Base-by-base conservation (phyloP, 2,329 filamentous ascomycete genomes). In the Colletotrichum simmondsii region DNA sequence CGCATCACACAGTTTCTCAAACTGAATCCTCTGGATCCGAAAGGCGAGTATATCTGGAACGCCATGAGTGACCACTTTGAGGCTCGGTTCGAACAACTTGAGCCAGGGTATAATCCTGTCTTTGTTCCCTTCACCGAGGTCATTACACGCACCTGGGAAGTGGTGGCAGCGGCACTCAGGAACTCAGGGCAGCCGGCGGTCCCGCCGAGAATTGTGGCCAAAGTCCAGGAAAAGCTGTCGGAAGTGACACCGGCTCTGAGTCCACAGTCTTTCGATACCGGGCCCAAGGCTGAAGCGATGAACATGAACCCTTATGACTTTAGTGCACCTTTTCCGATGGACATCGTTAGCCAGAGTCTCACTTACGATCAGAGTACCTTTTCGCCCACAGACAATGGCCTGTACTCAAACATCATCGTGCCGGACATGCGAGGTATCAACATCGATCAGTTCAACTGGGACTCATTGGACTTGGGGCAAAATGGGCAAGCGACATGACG, bases 11-110 rank as follows among this genome's bases (percentile, higher is more conserved):
- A 56, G 53, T 28, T 28, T 14, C 53, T 56, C 53, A 56, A 28
- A 56, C 53, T 28, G 22, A 56, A 56, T 11, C 28, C 24, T 4
- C 74, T 83, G 35, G 79, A 82, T 4, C 58, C 86, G 12, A 77
- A 75, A 5, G 79, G 78, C 5, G 77, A 77, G 6, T 75, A 74
- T 5, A 80, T 80, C 3, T 85, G 83, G 82, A 74, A 77, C 3
- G 74, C 75, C 6, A 79, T 84, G 75, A 76, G 73, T 56, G 77
- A 77, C 5, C 81, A 82, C 68, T 81, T 49, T 5, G 42, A 49
- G 19, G 42, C 42, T n/a, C 42, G 42, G 8, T 49, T 49, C 19
- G 42, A 49, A 8, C 19, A 49, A 10, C 42, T 49, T 19, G 19
- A n/a, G 42, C 42, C 42, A 8, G 42, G 42, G 8, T 49, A 49